Base-by-base conservation (phyloP, 2,329 filamentous ascomycete genomes). In the Acrodontium crateriforme region DNA sequence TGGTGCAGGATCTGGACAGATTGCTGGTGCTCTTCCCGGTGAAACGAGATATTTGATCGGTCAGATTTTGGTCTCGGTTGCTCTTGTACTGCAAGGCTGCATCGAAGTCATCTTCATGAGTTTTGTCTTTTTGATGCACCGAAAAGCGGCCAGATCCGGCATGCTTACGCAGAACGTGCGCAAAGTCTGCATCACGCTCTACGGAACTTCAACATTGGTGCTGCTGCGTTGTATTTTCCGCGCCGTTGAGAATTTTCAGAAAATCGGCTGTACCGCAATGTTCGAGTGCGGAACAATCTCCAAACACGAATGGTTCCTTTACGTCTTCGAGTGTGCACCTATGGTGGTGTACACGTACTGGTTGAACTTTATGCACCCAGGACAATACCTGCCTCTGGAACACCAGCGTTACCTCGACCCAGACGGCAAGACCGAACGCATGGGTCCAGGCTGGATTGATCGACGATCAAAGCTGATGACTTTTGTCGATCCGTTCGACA, bases 281-380 rank as follows among this genome's bases (percentile, higher is more conserved):
- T 24, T 12, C 12, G 9, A 15, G 9, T 47, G 51, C 13, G 28
- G 41, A n/a, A 48, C 47, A 15, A 46, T 53, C 41, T 40, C 50
- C 32, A 44, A 46, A 31, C 52, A 62, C 24, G 65, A 69, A 28
- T 57, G 57, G 41, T 66, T 59, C 37, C 65, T 68, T 36, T 69
- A 62, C 58, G 49, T 67, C 25, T 67, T 69, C 32, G 65, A 69
- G 37, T 57, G 54, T 3, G 41, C 49, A 3, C 54, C 66, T 22
- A 69, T 69, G 64, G 56, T 63, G 9, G 29, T 54, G 29, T 68
- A 67, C 35, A 63, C 57, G 6, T 52, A 53, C 8, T 41, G 69
- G 31, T 45, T 66, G 16, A 69, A 69, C 38, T 25, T 63, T 10
- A 62, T 54, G 23, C 62, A 67, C 31, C 65, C 65, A 0, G 62